Evolutionary conservation across 306 rosid genomes (phyloP), one percentile per base, ranked within the genome.

Genomic region (Malus domestica): DNA sequence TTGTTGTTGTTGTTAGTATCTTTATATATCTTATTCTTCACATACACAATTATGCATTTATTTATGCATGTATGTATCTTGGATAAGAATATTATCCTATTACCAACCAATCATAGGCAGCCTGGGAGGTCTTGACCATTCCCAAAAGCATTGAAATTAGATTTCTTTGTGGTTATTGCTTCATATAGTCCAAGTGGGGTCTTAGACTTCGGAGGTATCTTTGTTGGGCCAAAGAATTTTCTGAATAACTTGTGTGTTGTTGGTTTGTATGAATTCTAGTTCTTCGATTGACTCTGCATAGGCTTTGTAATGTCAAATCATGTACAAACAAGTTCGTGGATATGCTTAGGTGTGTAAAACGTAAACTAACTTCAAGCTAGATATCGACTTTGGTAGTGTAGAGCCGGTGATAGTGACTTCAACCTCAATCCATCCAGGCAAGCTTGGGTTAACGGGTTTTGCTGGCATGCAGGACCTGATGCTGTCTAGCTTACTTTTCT

Each of bases 91-190:
- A 27, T 60, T 42, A 25, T 68, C n/a, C 60, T 15, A 69, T 6
- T 77, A 13, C 67, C 85, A 86, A 44, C 64, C 60, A 71, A 44
- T 71, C 70, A 68, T n/a, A 45, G 76, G 30, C 70, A 67, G 76
- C 75, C 69, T 54, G 35, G 32, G 46, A 22, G 63, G 33, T 61
- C 59, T 75, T 83, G 58, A 68, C 68, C 27, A 30, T 70, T 46
- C 33, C 63, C 46, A 69, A 20, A 52, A 58, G 32, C 52, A 42
- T 44, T 38, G 59, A 73, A 46, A 42, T 73, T 67, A 57, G 51
- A 33, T 66, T 62, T 63, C 49, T 33, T 16, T 65, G 65, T 73
- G 29, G 6, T 68, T 67, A 20, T 29, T 67, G n/a, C 51, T 73
- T 63, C 58, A 61, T 59, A 8, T 33, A 22, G 69, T 32, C 44